These are phyloP conservation scores for Xylariaceae sp. DNA, from an alignment of 2,329 filamentous ascomycete species.

Conservation along the genomic window DNA sequence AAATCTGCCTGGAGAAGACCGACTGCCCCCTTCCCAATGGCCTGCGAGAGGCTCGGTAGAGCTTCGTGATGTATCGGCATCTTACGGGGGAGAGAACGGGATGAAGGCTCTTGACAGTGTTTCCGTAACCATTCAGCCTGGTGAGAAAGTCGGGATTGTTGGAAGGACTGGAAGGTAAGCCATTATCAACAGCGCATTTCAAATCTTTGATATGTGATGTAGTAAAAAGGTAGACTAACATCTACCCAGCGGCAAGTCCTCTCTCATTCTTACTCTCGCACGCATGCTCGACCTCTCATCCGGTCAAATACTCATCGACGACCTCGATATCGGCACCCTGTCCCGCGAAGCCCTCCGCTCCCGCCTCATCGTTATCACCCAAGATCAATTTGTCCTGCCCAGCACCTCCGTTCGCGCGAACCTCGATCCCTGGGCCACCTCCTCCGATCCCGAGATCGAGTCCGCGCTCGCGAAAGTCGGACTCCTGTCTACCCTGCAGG, in stretches of 20 bases:
- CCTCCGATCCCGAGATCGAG: conserved; percentile 34
- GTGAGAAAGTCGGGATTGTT: conserved; percentile 44
- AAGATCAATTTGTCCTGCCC: conserved; percentile 37
- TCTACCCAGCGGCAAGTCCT: conserved; percentile 30
- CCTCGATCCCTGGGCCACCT: conserved; percentile 35
- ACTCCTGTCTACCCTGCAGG: conserved; percentile 5
- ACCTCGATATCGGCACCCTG: conserved; percentile 39
- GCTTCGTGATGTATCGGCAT: conserved; percentile 22
- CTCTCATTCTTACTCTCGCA: conserved; percentile 42
- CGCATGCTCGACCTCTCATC: conserved; percentile 41
- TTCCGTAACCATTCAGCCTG: conserved; percentile 27
- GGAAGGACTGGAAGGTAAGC: conserved; percentile 41
- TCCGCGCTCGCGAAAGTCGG: conserved; percentile 33
- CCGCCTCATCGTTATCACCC: conserved; percentile 35
- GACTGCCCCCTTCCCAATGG: conserved; percentile 15
- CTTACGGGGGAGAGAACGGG: conserved; percentile 18
- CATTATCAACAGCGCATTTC: no score
- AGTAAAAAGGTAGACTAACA: neutral
- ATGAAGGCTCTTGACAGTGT: conserved; percentile 16
- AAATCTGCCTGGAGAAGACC: conserved; percentile 1
- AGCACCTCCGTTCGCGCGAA: conserved; percentile 43
- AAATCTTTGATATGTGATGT: no score
- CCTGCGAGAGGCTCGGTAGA: conserved; percentile 20
- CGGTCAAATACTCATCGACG: conserved; percentile 43
- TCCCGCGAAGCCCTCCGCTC: conserved; percentile 41